These are phyloP conservation scores for Cladosporium sp. DNA, from an alignment of 2,329 filamentous ascomycete species.

Conservation along the genomic window DNA sequence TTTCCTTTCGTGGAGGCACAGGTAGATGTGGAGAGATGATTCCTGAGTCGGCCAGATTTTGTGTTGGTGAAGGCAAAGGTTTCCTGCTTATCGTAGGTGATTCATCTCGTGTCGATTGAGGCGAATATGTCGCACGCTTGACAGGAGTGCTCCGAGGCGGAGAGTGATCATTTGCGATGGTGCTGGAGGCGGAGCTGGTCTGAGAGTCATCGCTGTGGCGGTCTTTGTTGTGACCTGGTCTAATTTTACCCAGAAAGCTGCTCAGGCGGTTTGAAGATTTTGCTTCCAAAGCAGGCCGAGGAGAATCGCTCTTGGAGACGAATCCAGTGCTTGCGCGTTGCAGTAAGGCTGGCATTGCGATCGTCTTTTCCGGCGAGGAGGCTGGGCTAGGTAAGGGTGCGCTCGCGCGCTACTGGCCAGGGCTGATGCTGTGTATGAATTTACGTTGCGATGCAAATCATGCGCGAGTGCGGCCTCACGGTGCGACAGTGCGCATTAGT, in stretches of 20 bases:
- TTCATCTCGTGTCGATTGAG: not conserved
- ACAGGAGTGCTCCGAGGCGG: constrained; percentile 7
- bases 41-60: not conserved
- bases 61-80: not conserved
- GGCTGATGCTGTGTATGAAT: constrained; percentile 2
- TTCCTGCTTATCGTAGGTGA: not conserved
- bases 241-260: not conserved
- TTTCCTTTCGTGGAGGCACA: not conserved
- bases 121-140: not conserved
- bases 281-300: not conserved
- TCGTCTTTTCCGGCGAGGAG: not conserved
- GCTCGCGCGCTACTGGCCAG: not conserved
- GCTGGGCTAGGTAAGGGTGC: not conserved
- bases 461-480: not conserved
- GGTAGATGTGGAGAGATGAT: not conserved
- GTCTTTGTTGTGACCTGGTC: constrained; percentile 4
- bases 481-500: constrained; percentile 6
- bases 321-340: constrained; percentile 11
- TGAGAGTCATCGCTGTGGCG: constrained; percentile 9
- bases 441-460: not conserved
- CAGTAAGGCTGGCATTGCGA: constrained; percentile 4
- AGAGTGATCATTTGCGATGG: not conserved
- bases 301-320: not conserved
- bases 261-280: constrained; percentile 2
- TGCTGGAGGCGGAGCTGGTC: constrained; percentile 4